These are phyloP conservation scores for Chaetothyriales sp. DNA, from an alignment of 2,329 filamentous ascomycete species.

Conservation along the genomic window DNA sequence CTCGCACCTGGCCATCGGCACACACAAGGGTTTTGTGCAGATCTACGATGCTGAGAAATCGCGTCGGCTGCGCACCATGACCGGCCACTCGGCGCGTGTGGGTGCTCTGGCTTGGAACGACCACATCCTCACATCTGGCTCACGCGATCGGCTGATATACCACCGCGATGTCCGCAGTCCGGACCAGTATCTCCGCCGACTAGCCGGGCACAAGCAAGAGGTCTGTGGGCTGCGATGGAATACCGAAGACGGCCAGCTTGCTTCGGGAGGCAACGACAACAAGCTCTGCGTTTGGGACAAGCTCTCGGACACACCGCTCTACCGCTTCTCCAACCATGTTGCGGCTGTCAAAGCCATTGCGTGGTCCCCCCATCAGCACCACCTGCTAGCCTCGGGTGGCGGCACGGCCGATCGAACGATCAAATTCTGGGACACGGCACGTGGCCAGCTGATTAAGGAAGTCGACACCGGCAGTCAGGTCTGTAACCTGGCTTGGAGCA, in stretches of 20 bases:
- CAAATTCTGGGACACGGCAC: conserved; percentile 92
- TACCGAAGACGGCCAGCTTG: conserved; percentile 83
- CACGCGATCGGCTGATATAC: conserved; percentile 81
- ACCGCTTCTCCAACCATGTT: conserved; percentile 87
- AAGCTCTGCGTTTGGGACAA: conserved; percentile 99
- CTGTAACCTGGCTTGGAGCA: conserved; percentile 96
- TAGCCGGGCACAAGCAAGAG: conserved; percentile 94
- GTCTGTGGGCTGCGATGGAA: conserved; percentile 97
- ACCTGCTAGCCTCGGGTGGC: conserved; percentile 84
- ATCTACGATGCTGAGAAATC: conserved; percentile 92
- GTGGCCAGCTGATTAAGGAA: conserved; percentile 66
- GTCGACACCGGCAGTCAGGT: conserved; percentile 95
- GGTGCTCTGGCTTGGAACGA: conserved; percentile 95
- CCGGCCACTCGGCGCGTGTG: conserved; percentile 82
- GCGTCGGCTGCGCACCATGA: conserved; percentile 83
- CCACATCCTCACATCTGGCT: conserved; percentile 90
- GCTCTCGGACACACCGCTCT: conserved; percentile 76
- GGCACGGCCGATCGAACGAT: conserved; percentile 92
- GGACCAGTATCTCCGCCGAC: conserved; percentile 72
- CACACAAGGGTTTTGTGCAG: conserved; percentile 83
- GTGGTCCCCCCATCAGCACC: conserved; percentile 92
- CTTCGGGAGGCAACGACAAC: conserved; percentile 94
- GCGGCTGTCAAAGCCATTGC: conserved; percentile 95
- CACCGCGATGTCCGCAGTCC: conserved; percentile 89
- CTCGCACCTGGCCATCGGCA: conserved; percentile 89